Evolutionary conservation across 1,284 basidiomycete genomes (phyloP).

Genomic region (Thecaphora thlaspeos): DNA sequence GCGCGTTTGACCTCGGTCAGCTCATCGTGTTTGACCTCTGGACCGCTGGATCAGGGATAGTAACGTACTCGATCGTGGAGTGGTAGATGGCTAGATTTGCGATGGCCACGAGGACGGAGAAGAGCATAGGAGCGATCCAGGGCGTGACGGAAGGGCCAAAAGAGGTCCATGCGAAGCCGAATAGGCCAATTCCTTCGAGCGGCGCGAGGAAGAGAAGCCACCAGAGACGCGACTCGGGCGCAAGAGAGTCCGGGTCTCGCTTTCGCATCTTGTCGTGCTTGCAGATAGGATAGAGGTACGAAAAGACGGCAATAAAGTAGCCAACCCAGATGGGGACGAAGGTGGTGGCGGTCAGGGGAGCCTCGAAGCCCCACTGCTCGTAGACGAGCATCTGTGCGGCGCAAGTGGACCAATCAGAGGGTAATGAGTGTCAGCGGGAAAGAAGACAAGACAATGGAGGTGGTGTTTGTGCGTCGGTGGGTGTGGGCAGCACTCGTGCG

Average conservation of each 20-base stretch:
- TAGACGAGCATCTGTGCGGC: slow-evolving; percentile 50
- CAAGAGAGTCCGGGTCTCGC: slow-evolving; percentile 41
- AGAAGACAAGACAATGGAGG: slow-evolving; percentile 58
- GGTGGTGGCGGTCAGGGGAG: slow-evolving; percentile 51
- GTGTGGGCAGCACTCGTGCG: no score
- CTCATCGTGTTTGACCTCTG: no score
- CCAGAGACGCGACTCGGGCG: slow-evolving; percentile 59
- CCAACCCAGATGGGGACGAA: slow-evolving; percentile 60
- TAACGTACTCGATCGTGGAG: slow-evolving; percentile 59
- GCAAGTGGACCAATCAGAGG: no score
- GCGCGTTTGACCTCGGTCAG: no score
- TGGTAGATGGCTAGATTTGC: slow-evolving; percentile 57
- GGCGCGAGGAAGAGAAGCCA: slow-evolving; percentile 59
- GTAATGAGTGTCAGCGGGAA: slow-evolving; percentile 55
- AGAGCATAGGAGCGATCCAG: slow-evolving; percentile 61
- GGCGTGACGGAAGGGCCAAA: slow-evolving; percentile 56
- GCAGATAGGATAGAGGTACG: slow-evolving; percentile 57
- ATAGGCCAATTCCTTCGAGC: slow-evolving; percentile 59
- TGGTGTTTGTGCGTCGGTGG: slow-evolving; percentile 46
- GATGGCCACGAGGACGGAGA: slow-evolving; percentile 58
- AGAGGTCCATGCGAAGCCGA: slow-evolving; percentile 60
- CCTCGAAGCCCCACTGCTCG: slow-evolving; percentile 59
- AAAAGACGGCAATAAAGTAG: slow-evolving; percentile 60
- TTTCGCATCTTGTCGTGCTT: slow-evolving; percentile 53
- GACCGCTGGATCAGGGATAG: no score